A percentile compares a stretch with the other conserved stretches of the same genome.
These are phyloP conservation scores for Ramaria sp. DNA, from an alignment of 768 basidiomycete species.

Conservation along the genomic window DNA sequence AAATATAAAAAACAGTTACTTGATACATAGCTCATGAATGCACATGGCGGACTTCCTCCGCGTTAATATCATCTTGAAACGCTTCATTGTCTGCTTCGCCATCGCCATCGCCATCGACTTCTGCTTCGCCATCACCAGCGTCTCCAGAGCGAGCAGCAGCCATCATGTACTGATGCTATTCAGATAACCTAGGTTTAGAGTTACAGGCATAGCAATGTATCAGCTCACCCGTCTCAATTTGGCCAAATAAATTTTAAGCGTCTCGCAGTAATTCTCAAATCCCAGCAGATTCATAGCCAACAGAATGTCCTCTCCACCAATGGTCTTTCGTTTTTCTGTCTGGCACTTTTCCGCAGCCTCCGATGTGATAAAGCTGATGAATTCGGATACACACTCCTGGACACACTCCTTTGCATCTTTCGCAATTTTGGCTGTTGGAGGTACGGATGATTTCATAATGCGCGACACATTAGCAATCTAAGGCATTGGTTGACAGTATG, in stretches of 20 bases:
- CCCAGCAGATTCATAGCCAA: slow-evolving; percentile 90
- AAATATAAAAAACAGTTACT: not conserved
- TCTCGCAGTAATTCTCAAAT: slow-evolving; percentile 91
- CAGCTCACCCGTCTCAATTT: slow-evolving; percentile 68
- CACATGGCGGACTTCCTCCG: not conserved
- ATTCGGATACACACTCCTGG: slow-evolving; percentile 96
- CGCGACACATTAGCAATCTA: slow-evolving; percentile 97
- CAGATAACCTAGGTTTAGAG: not conserved
- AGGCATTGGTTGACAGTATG: not conserved
- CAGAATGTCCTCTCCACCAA: slow-evolving; percentile 94
- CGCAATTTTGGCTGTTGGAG: slow-evolving; percentile 86
- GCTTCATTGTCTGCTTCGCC: not conserved
- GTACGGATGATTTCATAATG: slow-evolving; percentile 92
- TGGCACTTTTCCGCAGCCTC: slow-evolving; percentile 94
- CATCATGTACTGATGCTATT: slow-evolving; percentile 9
- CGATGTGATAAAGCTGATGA: slow-evolving; percentile 95
- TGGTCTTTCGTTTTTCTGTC: slow-evolving; percentile 94
- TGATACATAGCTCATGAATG: slow-evolving; percentile 7
- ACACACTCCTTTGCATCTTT: slow-evolving; percentile 99
- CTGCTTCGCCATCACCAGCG: slow-evolving; percentile 4
- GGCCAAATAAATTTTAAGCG: slow-evolving; percentile 83
- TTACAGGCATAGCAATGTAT: not conserved
- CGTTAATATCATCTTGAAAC: slow-evolving; percentile 5
- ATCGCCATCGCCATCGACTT: slow-evolving; percentile 8
- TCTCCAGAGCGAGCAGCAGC: slow-evolving; percentile 9